phyloP scores from a whole-genome alignment of 1,284 basidiomycete species.

The Fomitopsis schrenkii region DNA sequence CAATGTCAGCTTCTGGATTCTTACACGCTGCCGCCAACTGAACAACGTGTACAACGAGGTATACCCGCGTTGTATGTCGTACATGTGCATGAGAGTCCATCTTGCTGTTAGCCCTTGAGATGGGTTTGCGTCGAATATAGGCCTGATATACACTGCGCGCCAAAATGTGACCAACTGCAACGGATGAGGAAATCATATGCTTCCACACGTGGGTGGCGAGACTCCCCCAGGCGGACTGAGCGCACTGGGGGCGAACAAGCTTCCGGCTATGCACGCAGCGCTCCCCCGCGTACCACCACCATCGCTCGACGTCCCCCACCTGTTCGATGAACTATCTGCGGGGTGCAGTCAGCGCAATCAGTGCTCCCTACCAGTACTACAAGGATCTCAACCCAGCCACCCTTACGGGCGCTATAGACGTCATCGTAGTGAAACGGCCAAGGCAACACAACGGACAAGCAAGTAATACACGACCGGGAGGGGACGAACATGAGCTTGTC shows the following conservation, averaged over 20 bases:
- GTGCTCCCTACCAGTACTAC: constrained; percentile 82
- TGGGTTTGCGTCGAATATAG: no score
- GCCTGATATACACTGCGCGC: no score
- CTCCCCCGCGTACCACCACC: background rate
- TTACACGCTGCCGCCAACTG: no score
- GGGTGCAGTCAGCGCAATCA: constrained; percentile 76
- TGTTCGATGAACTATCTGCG: constrained; percentile 74
- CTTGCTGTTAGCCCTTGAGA: no score
- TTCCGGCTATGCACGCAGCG: background rate
- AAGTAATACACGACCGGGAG: constrained; percentile 27
- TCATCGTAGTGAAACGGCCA: constrained; percentile 85
- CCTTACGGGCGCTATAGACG: constrained; percentile 94
- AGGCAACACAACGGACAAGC: constrained; percentile 14
- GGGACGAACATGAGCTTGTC: constrained; percentile 69
- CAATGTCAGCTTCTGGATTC: no score
- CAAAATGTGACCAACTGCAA: background rate
- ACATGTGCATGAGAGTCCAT: no score
- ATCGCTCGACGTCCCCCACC: constrained; percentile 6
- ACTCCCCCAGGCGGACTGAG: background rate
- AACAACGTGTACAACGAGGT: no score
- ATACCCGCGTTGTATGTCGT: no score
- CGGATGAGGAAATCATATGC: background rate
- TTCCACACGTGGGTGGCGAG: background rate
- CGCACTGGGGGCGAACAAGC: background rate
- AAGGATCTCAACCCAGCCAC: constrained; percentile 89